phyloP scores from a whole-genome alignment of 371 early-diverging fungal genomes.

The Choanephora cucurbitarum region DNA sequence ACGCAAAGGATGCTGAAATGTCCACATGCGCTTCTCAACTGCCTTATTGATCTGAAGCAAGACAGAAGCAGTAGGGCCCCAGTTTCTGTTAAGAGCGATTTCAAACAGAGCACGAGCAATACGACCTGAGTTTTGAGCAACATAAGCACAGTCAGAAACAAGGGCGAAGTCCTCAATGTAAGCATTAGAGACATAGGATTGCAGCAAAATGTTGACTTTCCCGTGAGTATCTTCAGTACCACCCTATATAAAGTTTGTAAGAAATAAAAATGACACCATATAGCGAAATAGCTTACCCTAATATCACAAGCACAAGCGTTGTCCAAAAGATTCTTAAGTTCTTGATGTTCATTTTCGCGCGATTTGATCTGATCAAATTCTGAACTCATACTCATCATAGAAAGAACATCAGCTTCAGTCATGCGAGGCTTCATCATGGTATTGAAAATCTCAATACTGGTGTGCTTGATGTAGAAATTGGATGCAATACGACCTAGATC shows the following conservation, averaged over 20 bases:
- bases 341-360: conserved; percentile 84
- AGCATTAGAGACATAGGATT: conserved; percentile 80
- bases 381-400: conserved; percentile 84
- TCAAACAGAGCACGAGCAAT: conserved; percentile 96
- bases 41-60: conserved; percentile 87
- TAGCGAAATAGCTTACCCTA: conserved; percentile 48
- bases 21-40: conserved; percentile 93
- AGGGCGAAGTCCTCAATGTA: conserved; percentile 90
- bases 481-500: conserved; percentile 94
- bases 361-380: conserved; percentile 94
- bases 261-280: neutral
- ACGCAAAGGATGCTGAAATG: conserved; percentile 88
- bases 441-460: conserved; percentile 87
- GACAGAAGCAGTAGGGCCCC: conserved; percentile 84
- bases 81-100: conserved; percentile 86
- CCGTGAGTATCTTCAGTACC: conserved; percentile 75
- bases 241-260: conserved; percentile 26
- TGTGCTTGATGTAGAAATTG: conserved; percentile 86
- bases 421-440: conserved; percentile 69
- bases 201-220: conserved; percentile 93
- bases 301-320: conserved; percentile 82
- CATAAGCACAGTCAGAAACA: conserved; percentile 90
- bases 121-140: conserved; percentile 92
- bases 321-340: conserved; percentile 73
- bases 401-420: conserved; percentile 89